Conservation (phyloP, 2,329 filamentous ascomycete genomes). For the Thyridium curvatum region DNA sequence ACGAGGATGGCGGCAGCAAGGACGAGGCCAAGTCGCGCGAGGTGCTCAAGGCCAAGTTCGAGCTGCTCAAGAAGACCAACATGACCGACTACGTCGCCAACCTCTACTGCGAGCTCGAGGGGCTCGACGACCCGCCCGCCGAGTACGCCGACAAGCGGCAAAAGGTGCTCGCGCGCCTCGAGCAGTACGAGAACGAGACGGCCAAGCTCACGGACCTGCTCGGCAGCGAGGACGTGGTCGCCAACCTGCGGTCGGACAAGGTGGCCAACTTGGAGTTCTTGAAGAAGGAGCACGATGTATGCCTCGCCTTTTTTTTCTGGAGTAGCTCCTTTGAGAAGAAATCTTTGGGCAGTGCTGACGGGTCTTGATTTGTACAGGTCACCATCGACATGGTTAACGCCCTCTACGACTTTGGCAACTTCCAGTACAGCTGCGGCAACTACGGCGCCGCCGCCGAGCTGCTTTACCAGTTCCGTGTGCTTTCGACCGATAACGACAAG, state of each 20-base stretch:
- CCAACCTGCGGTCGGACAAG: constrained; percentile 91
- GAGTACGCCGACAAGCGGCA: constrained; percentile 88
- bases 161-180: constrained; percentile 75
- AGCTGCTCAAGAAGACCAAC: constrained; percentile 93
- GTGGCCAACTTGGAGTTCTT: constrained; percentile 97
- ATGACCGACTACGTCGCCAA: constrained; percentile 98
- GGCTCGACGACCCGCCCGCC: constrained; percentile 67
- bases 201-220: constrained; percentile 83
- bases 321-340: constrained; percentile 7
- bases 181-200: constrained; percentile 80
- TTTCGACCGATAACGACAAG: constrained; percentile 98
- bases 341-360: too few species aligned
- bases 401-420: constrained; percentile 92
- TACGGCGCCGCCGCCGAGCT: constrained; percentile 86
- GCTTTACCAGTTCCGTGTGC: constrained; percentile 94
- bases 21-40: constrained; percentile 54
- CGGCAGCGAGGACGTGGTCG: constrained; percentile 82
- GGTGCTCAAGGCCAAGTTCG: constrained; percentile 81
- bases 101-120: constrained; percentile 84
- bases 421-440: constrained; percentile 96
- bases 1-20: constrained; percentile 52
- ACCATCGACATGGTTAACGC: constrained; percentile 94
- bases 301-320: constrained; percentile 15
- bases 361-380: constrained; percentile 45
- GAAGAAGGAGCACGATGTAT: constrained; percentile 88